Conservation (phyloP, 495 filamentous ascomycete genomes). For the Melanomma pulvis-pyrius region DNA sequence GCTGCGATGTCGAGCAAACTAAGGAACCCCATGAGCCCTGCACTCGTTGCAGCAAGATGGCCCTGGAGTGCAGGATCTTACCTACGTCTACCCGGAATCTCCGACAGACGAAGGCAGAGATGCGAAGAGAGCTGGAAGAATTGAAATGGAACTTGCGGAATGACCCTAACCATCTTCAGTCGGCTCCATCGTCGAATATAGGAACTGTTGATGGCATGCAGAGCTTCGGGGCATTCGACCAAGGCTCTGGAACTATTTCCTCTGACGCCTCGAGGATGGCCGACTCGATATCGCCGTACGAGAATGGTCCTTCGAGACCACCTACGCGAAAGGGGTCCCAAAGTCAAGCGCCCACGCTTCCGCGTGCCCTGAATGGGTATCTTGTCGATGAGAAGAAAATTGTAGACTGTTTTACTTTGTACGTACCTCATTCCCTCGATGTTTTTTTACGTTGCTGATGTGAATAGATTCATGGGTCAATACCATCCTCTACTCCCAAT, state of each 20-base stretch:
- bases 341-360: background rate
- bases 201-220: background rate
- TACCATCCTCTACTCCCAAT: conserved; percentile 55
- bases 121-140: conserved; percentile 34
- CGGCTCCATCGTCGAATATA: conserved; percentile 4
- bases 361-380: conserved; percentile 13
- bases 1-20: conserved; percentile 33
- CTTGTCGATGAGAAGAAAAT: conserved; percentile 23
- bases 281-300: background rate
- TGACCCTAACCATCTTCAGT: conserved; percentile 2
- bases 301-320: background rate
- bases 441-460: background rate
- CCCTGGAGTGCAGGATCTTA: conserved; percentile 30
- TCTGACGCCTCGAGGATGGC: background rate
- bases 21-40: conserved; percentile 28
- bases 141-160: conserved; percentile 27
- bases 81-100: conserved; percentile 32
- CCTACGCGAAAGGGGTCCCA: background rate
- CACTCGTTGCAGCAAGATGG: conserved; percentile 22
- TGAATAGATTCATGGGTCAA: conserved; percentile 51
- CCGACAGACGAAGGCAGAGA: conserved; percentile 35
- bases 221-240: background rate
- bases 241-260: background rate
- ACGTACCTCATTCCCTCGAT: background rate
- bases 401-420: conserved; percentile 29